A percentile compares a stretch with the other conserved stretches of the same genome.
Evolutionary conservation across 371 early-diverging fungal genomes (phyloP).

Genomic region (Mucor velutinosus): DNA sequence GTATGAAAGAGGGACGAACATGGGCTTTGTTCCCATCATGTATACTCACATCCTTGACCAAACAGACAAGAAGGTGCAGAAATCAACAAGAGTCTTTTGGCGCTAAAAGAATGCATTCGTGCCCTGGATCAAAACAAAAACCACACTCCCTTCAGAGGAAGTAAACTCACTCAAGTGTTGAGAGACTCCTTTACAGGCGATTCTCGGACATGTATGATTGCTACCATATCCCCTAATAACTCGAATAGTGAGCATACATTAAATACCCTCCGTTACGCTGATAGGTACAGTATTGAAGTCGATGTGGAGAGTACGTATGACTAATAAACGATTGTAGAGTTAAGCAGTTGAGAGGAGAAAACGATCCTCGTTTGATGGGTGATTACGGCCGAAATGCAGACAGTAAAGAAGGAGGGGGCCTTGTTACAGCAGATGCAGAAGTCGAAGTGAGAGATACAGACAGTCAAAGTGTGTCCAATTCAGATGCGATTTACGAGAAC

Average conservation of each 20-base stretch:
- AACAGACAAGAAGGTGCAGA: constrained; percentile 87
- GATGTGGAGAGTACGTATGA: not conserved
- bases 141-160: constrained; percentile 97
- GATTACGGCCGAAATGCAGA: not conserved
- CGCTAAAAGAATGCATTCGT: constrained; percentile 97
- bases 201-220: constrained; percentile 97
- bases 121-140: constrained; percentile 93
- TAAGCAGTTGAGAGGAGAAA: constrained; percentile 49
- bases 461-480: constrained; percentile 10
- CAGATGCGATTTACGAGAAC: constrained; percentile 30
- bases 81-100: constrained; percentile 98
- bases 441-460: not conserved
- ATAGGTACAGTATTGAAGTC: constrained; percentile 55
- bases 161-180: constrained; percentile 95
- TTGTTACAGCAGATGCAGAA: not conserved
- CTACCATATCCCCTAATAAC: constrained; percentile 92
- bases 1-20: constrained; percentile 25
- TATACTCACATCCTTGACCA: constrained; percentile 80
- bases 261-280: constrained; percentile 98
- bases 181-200: constrained; percentile 98
- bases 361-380: constrained; percentile 32
- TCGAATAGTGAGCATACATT: constrained; percentile 96
- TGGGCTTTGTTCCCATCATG: constrained; percentile 68
- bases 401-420: not conserved
- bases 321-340: constrained; percentile 6